phyloP scores from a whole-genome alignment of 2,329 filamentous ascomycete genomes.

The Botryotinia narcissicola region DNA sequence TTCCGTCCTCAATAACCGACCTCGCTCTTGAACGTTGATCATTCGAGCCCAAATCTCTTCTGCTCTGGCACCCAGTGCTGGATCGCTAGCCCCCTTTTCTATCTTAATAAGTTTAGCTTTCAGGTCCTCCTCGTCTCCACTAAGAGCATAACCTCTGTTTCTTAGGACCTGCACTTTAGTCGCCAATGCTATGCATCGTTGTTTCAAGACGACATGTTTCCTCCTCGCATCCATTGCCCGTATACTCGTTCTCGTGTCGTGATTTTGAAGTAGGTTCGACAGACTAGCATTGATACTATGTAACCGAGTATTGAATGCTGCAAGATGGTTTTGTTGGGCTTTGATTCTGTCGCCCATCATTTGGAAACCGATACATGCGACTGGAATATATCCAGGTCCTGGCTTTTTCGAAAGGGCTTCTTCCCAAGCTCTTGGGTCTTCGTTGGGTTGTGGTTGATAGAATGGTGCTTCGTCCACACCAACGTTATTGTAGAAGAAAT shows the following conservation, averaged over 20 bases:
- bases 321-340: constrained; percentile 67
- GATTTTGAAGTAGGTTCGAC: constrained; percentile 68
- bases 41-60: constrained; percentile 85
- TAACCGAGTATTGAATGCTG: constrained; percentile 66
- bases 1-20: constrained; percentile 70
- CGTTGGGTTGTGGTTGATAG: constrained; percentile 66
- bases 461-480: constrained; percentile 72
- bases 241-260: constrained; percentile 74
- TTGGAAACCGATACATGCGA: constrained; percentile 70
- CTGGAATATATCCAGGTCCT: constrained; percentile 71
- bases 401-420: constrained; percentile 80
- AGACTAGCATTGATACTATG: constrained; percentile 78
- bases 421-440: constrained; percentile 79
- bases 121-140: constrained; percentile 75
- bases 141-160: constrained; percentile 78
- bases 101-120: constrained; percentile 68
- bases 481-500: constrained; percentile 87
- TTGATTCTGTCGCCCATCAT: constrained; percentile 70
- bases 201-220: constrained; percentile 69
- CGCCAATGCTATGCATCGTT: constrained; percentile 71
- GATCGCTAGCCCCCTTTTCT: constrained; percentile 70
- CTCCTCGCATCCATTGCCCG: constrained; percentile 69
- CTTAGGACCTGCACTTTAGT: constrained; percentile 77
- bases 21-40: constrained; percentile 70
- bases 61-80: constrained; percentile 69